Evolutionary conservation across 2,329 filamentous ascomycete genomes (phyloP).

Genomic region (Lithohypha guttulata): DNA sequence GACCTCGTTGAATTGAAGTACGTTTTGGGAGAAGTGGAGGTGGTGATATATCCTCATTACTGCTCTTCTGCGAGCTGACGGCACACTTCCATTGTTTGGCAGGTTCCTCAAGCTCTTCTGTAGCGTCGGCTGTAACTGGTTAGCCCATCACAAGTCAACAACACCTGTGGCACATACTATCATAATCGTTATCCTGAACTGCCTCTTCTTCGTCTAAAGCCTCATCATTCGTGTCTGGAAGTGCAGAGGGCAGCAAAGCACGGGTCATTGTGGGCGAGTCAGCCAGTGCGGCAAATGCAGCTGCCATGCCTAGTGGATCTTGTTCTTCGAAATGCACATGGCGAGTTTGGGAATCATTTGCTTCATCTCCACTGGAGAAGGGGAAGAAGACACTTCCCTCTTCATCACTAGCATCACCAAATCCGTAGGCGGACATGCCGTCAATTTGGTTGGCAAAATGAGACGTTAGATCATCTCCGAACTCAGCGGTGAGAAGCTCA

Average conservation of each 20-base stretch:
- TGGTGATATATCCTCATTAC: slow-evolving; percentile 29
- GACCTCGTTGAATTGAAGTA: slow-evolving; percentile 35
- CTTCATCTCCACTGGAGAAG: slow-evolving; percentile 23
- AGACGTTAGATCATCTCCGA: slow-evolving; percentile 24
- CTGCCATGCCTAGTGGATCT: slow-evolving; percentile 5
- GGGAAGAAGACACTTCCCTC: slow-evolving; percentile 25
- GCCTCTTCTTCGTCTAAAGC: slow-evolving; percentile 43
- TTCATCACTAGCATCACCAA: slow-evolving; percentile 26
- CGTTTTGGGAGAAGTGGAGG: slow-evolving; percentile 20
- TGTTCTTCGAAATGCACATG: slow-evolving; percentile 58
- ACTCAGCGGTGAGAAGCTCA: slow-evolving; percentile 22
- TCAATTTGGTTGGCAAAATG: slow-evolving; percentile 22
- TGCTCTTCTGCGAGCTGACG: neutral
- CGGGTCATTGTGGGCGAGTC: slow-evolving; percentile 21
- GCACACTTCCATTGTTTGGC: slow-evolving; percentile 3
- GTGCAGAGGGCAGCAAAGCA: slow-evolving; percentile 20
- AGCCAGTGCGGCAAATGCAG: slow-evolving; percentile 15
- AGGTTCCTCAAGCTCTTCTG: slow-evolving; percentile 47
- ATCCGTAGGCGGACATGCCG: slow-evolving; percentile 22
- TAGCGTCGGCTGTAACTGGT: slow-evolving; percentile 31
- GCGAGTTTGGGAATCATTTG: slow-evolving; percentile 35
- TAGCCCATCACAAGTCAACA: slow-evolving; percentile 29
- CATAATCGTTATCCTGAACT: slow-evolving; percentile 27
- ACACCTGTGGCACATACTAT: slow-evolving; percentile 4
- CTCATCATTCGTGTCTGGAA: slow-evolving; percentile 12